Conservation (phyloP, 768 basidiomycete genomes). For the Phylloporus sp. region DNA sequence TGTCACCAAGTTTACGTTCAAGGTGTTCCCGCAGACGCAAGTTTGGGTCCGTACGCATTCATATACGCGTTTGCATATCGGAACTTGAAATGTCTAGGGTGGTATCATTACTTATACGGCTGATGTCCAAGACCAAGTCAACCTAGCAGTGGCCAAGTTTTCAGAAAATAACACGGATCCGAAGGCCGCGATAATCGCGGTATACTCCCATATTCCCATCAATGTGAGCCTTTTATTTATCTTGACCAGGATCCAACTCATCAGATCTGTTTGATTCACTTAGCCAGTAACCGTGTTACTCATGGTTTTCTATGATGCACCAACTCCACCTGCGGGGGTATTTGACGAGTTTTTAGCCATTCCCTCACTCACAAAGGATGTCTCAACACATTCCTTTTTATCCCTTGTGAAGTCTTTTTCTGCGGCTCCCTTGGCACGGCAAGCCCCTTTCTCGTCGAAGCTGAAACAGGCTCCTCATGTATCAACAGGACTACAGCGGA, state of each 20-base stretch:
- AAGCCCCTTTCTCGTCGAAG: background rate
- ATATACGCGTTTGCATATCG: too few species aligned
- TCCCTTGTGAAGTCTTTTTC: constrained; percentile 4
- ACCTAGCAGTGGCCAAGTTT: constrained; percentile 10
- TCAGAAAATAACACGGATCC: constrained; percentile 5
- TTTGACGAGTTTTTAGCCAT: constrained; percentile 25
- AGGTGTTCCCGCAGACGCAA: constrained; percentile 46
- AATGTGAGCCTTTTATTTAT: too few species aligned
- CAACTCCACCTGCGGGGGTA: constrained; percentile 9
- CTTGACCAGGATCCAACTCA: too few species aligned
- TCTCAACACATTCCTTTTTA: constrained; percentile 4
- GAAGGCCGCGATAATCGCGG: constrained; percentile 29
- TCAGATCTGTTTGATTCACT: too few species aligned
- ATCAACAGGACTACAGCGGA: background rate
- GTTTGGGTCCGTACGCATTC: constrained; percentile 57
- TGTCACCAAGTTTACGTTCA: constrained; percentile 52
- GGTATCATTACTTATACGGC: constrained; percentile 24
- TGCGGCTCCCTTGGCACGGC: constrained; percentile 1
- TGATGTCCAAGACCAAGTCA: background rate
- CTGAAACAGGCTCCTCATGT: background rate
- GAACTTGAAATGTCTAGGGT: too few species aligned
- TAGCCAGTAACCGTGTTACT: too few species aligned
- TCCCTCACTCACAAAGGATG: background rate
- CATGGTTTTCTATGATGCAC: constrained; percentile 60
- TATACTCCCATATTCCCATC: too few species aligned